Base-by-base conservation (phyloP, 164 flowering plant species). In the Taxillus chinensis region DNA sequence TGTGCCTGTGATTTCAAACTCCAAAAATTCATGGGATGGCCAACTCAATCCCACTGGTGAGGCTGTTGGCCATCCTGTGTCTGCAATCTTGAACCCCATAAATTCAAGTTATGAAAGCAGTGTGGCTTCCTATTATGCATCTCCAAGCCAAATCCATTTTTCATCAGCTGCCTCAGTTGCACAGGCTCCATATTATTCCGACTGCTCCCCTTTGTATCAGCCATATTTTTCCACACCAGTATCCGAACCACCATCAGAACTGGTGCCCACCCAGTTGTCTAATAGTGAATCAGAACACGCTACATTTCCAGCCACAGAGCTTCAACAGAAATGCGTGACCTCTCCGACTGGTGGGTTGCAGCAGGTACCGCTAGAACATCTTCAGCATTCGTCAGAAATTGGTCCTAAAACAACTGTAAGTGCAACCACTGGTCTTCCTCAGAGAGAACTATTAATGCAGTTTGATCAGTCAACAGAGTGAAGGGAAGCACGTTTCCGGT, bases 161-260 rank as follows among this genome's bases (percentile, higher is more conserved):
- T 55, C 59, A 17, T 58, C 74, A 17, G 59, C 74, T 13, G 12
- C 41, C 50, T 41, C 59, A 8, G 16, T 67, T 62, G 60, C 62
- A 16, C 39, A 43, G 51, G 63, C 72, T 16, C 68, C 73, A 45
- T 62, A 63, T 5, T 56, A 66, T 63, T 62, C 56, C 7, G n/a
- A 53, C 58, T 57, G 45, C 56, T 50, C 45, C 40, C 52, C 40
- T 45, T 54, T 48, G 39, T 63, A 42, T 45, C 48, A 54, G 66
- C 12, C 66, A n/a, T 55, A 55, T 52, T 3, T 56, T 10, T 14
- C 43, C 38, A 55, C 66, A 39, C 60, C 60, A 39, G n/a, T 43
- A 52, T 3, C 13, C 6, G 50, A 48, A 51, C 53, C 55, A 55
- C 15, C 39, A 8, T 46, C 46, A 14, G 16, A 17, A 17, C 41